Conservation (phyloP, 768 basidiomycete species). For the Clitopilus passeckerianus region DNA sequence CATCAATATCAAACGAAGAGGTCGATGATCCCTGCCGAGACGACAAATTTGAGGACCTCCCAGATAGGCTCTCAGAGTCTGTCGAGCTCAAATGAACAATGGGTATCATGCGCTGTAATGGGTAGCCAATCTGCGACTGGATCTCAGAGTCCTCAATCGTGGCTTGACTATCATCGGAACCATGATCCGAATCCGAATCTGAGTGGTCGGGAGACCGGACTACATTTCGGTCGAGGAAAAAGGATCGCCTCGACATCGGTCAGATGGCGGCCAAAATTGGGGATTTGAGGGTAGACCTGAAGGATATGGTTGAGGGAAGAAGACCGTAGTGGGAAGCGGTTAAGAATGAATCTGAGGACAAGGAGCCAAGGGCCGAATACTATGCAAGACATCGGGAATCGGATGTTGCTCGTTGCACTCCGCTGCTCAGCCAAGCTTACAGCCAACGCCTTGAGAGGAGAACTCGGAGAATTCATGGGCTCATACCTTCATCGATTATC, state of each 20-base stretch:
- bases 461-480: neutral
- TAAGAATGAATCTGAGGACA: neutral
- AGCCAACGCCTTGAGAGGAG: neutral
- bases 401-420: neutral
- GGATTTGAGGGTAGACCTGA: no score
- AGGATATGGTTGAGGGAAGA: no score
- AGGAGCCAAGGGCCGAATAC: neutral
- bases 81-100: constrained; percentile 19
- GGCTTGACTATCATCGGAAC: constrained; percentile 20
- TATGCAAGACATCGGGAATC: neutral
- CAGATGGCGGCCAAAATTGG: no score
- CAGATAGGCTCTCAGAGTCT: constrained; percentile 14
- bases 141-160: constrained; percentile 25
- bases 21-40: constrained; percentile 22
- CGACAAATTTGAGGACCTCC: constrained; percentile 11
- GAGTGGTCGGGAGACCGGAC: neutral
- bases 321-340: no score
- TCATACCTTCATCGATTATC: neutral
- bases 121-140: constrained; percentile 22
- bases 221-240: neutral
- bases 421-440: neutral
- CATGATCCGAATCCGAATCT: constrained; percentile 14
- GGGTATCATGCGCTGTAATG: constrained; percentile 28
- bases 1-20: constrained; percentile 22
- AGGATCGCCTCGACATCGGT: neutral